Evolutionary conservation across 768 basidiomycete genomes (phyloP), one percentile per base, ranked within the genome.

Genomic region (Pisolithus marmoratus): DNA sequence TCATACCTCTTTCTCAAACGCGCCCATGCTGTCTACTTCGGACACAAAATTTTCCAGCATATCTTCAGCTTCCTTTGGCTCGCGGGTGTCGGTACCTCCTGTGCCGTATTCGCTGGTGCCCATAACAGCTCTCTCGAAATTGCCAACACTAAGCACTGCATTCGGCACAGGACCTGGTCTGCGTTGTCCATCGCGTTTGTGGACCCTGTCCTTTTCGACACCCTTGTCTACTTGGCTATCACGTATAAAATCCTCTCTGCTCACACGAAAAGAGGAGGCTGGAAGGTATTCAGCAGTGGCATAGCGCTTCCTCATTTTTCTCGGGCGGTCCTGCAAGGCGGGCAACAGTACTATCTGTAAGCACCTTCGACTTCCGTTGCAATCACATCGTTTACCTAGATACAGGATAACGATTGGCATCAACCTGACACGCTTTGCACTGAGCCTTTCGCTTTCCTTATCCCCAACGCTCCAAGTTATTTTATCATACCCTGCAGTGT

Each of bases 331-430:
- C 51, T 72, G 14, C 59, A 62, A 27, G 65, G 64, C 41, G 68
- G 69, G 7, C 70, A 71, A 48, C 53, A 60, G 17, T 70, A 70
- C 50, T 70, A 70, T 52, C 49, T 70, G 70, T 70, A 49, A 52
- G 68, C 12, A 36, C 14, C 22, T 19, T n/a, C 17, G 24, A 2
- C n/a, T n/a, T 45, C 27, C 5, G 17, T 45, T 20, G 5, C 26
- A 5, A 27, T 4, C 14, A 2, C 8, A 41, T 14, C 9, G n/a
- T 4, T 27, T n/a, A 27, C 43, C 27, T 24, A 29, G n/a, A 14
- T 17, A 27, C 24, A 47, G 46, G 46, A 47, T 47, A 14, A 47
- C 46, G 19, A 47, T 20, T 17, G 46, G 29, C 20, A 19, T 47
- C 9, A 47, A 37, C 22, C 12, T 47, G 19, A n/a, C 46, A n/a